Evolutionary conservation across 2,329 filamentous ascomycete species (phyloP), one percentile per base, ranked within the genome.

Genomic region (Lasiodiplodia sp.): DNA sequence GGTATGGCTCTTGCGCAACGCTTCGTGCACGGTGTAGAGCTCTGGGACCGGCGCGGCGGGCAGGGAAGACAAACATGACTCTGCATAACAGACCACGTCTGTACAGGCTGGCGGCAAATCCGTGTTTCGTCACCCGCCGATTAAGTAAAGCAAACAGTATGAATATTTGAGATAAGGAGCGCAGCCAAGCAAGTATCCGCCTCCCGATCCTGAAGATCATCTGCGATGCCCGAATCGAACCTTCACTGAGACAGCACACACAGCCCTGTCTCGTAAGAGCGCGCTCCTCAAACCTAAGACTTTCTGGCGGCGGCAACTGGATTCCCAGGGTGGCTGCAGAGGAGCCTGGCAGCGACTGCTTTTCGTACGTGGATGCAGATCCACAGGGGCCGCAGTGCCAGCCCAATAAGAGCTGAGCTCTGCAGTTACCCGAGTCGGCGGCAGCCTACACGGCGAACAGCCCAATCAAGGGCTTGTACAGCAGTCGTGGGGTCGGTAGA

Each of bases 381-480:
- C 53, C 40, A 38, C 55, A 58, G 44, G 49, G 65, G 44, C 2
- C 7, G 65, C 25, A 64, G 60, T 60, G 65, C 65, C 55, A 60
- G 31, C 52, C 65, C 65, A 67, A 67, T 67, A 52, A 52, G 31
- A 40, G 65, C 40, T 34, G 44, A 38, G 18, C 28, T 40, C 38
- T 67, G 65, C 65, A 40, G n/a, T 6, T n/a, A 31, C 5, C 65
- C 65, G 65, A 21, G 31, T 34, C 56, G 53, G 44, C 55, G 28
- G 40, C 65, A 55, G 53, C 60, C 55, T 28, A 37, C 44, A 57
- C 28, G 8, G 55, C 44, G 60, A 67, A 58, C 31, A 60, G 16
- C 56, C 55, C 60, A 64, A 64, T 67, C 53, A 60, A 21, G 65
- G 21, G 55, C 60, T 67, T 44, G 55, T 31, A 67, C 65, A 51